phyloP scores from a whole-genome alignment of 495 filamentous ascomycete genomes.

The Hyaloscypha hepaticicola region DNA sequence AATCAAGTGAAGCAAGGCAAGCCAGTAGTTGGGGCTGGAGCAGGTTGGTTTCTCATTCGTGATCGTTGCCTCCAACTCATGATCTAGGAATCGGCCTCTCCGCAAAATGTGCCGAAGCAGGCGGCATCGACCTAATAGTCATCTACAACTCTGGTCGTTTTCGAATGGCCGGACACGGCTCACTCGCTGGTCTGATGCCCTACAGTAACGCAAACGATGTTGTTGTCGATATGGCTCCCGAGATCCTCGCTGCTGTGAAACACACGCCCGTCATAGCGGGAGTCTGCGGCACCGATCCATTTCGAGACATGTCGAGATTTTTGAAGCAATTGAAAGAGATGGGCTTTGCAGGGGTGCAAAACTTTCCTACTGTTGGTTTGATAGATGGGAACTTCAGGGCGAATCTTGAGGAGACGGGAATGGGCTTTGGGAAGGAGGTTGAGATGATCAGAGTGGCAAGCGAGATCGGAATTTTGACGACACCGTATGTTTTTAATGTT shows the following conservation, averaged over 20 bases:
- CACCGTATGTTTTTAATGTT: constrained; percentile 66
- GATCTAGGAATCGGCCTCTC: constrained; percentile 56
- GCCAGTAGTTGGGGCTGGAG: constrained; percentile 65
- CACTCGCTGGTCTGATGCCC: constrained; percentile 69
- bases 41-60: constrained; percentile 40
- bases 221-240: constrained; percentile 64
- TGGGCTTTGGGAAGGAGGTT: constrained; percentile 64
- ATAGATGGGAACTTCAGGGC: constrained; percentile 65
- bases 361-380: constrained; percentile 71
- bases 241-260: constrained; percentile 59
- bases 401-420: constrained; percentile 69
- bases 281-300: constrained; percentile 66
- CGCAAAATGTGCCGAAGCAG: constrained; percentile 66
- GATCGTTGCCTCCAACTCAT: not conserved
- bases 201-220: constrained; percentile 71
- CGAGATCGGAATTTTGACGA: constrained; percentile 59
- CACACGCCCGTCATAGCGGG: constrained; percentile 63
- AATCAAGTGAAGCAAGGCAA: constrained; percentile 50
- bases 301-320: constrained; percentile 57
- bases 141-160: constrained; percentile 73
- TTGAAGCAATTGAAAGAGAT: constrained; percentile 54
- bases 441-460: constrained; percentile 59
- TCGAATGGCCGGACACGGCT: constrained; percentile 70
- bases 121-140: constrained; percentile 66
- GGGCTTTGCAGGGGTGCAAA: constrained; percentile 68